Conservation (phyloP, 1,284 basidiomycete genomes). For the Puccinia novopanici region DNA sequence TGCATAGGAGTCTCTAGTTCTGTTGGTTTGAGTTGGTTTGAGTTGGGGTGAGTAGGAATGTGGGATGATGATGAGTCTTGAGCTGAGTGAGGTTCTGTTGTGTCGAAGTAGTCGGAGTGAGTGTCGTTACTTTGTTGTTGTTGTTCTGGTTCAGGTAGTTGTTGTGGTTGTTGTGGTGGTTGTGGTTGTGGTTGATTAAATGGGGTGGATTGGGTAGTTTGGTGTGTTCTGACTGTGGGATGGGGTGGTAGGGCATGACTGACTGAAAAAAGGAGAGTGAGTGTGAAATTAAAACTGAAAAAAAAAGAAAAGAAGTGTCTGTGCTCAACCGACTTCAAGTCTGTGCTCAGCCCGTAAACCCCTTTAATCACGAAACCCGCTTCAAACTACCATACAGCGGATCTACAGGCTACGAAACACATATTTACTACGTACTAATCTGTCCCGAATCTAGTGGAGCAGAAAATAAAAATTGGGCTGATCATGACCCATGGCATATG, state of each 20-base stretch:
- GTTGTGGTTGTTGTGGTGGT: not conserved
- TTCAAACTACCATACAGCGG: too few relatives aligned
- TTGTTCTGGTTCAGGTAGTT: not conserved
- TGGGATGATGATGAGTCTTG: constrained; percentile 13
- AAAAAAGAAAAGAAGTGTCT: too few relatives aligned
- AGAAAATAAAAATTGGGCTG: too few relatives aligned
- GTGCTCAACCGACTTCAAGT: too few relatives aligned
- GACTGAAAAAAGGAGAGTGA: too few relatives aligned
- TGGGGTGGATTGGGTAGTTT: not conserved
- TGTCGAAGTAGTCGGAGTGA: constrained; percentile 3
- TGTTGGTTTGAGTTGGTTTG: not conserved
- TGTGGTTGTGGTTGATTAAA: not conserved
- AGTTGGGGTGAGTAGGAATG: not conserved
- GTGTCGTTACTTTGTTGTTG: not conserved
- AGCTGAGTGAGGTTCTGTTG: not conserved
- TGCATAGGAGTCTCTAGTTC: constrained; percentile 24
- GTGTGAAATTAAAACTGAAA: too few relatives aligned
- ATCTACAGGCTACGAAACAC: too few relatives aligned
- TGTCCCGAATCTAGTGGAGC: too few relatives aligned
- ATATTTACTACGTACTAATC: too few relatives aligned
- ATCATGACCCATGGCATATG: too few relatives aligned
- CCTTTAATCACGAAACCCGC: too few relatives aligned
- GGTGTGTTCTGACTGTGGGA: not conserved
- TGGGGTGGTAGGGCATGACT: not conserved
- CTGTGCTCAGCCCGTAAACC: too few relatives aligned